Base-by-base conservation (phyloP, 495 filamentous ascomycete genomes). In the Podospora didyma region DNA sequence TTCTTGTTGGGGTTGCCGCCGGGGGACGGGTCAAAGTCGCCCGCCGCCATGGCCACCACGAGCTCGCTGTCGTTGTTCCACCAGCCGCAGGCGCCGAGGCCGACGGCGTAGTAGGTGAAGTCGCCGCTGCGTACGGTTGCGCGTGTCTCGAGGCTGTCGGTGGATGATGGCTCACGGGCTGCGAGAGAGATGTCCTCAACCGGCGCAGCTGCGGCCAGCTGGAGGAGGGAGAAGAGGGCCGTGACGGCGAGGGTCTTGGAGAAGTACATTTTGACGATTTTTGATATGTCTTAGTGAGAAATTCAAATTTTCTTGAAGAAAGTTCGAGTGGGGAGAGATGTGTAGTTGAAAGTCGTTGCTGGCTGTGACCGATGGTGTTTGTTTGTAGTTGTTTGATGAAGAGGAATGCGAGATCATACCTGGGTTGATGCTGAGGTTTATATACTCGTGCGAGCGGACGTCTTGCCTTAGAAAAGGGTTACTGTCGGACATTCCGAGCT, bases 41-140 rank as follows among this genome's bases (percentile, higher is more conserved):
- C 12, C 48, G 64, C 62, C 19, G 75, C 73, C 12, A 80, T 70
- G 6, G 69, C 79, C 2, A 81, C 62, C 34, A 83, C 76, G 1
- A 79, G 61, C 22, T 75, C 71, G 20, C 53, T 46, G 21, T 75
- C 64, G 37, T n/a, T 39, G 55, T 59, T 48, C 7, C 7, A 19
- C n/a, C 47, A n/a, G 7, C 60, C 71, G 67, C 52, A 80, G 65
- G n/a, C 69, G 10, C 83, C 82, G 3, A 84, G 63, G 28, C 82
- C 83, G 3, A 72, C 70, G 51, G 80, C 77, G 22, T 75, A 73
- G 31, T 79, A 78, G 2, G 81, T 85, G 41, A 86, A 41, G 51
- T n/a, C 14, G 41, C 41, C 41, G 41, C 9, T 31, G 26, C n/a
- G n/a, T n/a, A n/a, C n/a, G n/a, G n/a, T n/a, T n/a, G 26, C 9